A percentile compares a stretch with the other conserved stretches of the same genome.
phyloP scores from a whole-genome alignment of 306 rosid species.

The Cucurbita pepo region DNA sequence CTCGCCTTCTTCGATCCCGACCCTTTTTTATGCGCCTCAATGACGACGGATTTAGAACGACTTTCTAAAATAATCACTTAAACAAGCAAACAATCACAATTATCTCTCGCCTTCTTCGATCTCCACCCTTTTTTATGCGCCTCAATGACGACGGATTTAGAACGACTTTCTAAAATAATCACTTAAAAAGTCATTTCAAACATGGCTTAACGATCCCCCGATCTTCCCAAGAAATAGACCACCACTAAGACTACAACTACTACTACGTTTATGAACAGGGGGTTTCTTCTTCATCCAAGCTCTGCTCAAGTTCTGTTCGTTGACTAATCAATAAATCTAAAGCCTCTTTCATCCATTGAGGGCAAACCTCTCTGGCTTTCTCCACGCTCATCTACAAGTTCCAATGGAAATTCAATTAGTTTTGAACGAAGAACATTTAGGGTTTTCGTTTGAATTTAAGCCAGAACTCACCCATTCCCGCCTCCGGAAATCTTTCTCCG shows the following conservation, averaged over 20 bases:
- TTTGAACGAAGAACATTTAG: too few relatives aligned
- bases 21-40: not conserved
- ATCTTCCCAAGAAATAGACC: not conserved
- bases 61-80: too few relatives aligned
- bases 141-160: too few relatives aligned
- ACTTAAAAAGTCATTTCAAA: too few relatives aligned
- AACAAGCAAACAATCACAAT: not conserved
- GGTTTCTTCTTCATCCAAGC: not conserved
- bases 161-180: too few relatives aligned
- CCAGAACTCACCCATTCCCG: conserved; percentile 67
- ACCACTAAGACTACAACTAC: too few relatives aligned
- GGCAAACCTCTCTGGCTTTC: conserved; percentile 42
- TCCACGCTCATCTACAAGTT: conserved; percentile 11
- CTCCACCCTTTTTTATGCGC: not conserved
- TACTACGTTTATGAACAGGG: not conserved
- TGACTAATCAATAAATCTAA: conserved; percentile 38
- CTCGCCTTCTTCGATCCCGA: not conserved
- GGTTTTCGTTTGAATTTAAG: too few relatives aligned
- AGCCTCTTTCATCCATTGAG: conserved; percentile 91
- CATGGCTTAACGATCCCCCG: not conserved
- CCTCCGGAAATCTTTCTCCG: conserved; percentile 47
- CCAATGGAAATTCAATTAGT: conserved; percentile 7
- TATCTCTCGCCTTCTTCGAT: not conserved
- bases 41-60: too few relatives aligned
- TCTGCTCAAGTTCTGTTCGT: conserved; percentile 7